These are phyloP conservation scores for Eucalyptus sideroxylon DNA, from an alignment of 345 rosid species.

Conservation along the genomic window DNA sequence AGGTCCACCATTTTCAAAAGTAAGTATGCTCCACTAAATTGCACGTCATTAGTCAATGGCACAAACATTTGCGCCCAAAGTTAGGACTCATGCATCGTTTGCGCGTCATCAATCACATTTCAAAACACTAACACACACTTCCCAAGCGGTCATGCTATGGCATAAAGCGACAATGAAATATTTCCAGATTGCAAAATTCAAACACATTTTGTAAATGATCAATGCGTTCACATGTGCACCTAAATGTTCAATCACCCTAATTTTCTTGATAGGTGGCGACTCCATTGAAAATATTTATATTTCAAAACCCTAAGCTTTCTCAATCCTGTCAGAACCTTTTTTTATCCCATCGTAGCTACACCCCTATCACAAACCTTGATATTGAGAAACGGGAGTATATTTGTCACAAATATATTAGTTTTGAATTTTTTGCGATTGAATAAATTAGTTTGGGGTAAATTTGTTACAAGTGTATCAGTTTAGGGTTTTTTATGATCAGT, in stretches of 20 bases:
- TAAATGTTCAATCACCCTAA: background rate
- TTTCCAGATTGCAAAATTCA: background rate
- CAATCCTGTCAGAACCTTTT: background rate
- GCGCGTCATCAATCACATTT: too few relatives aligned
- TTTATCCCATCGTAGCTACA: background rate
- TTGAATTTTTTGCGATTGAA: too few relatives aligned
- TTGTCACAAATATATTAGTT: too few relatives aligned
- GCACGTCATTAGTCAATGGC: too few relatives aligned
- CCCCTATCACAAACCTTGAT: background rate
- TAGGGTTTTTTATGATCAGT: fast-evolving
- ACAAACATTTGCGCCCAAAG: too few relatives aligned
- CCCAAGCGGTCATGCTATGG: background rate
- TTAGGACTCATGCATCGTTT: too few relatives aligned
- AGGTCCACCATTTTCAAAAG: too few relatives aligned
- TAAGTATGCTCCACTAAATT: too few relatives aligned
- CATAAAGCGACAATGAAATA: background rate
- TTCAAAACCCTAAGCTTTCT: background rate
- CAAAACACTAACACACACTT: too few relatives aligned
- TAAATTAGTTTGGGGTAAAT: too few relatives aligned
- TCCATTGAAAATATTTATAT: too few relatives aligned
- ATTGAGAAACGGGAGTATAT: background rate
- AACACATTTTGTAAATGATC: background rate
- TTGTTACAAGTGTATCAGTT: fast-evolving
- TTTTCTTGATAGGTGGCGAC: background rate
- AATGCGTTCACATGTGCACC: background rate